Evolutionary conservation across 2,329 filamentous ascomycete genomes (phyloP).

Genomic region (Fusarium albidum): DNA sequence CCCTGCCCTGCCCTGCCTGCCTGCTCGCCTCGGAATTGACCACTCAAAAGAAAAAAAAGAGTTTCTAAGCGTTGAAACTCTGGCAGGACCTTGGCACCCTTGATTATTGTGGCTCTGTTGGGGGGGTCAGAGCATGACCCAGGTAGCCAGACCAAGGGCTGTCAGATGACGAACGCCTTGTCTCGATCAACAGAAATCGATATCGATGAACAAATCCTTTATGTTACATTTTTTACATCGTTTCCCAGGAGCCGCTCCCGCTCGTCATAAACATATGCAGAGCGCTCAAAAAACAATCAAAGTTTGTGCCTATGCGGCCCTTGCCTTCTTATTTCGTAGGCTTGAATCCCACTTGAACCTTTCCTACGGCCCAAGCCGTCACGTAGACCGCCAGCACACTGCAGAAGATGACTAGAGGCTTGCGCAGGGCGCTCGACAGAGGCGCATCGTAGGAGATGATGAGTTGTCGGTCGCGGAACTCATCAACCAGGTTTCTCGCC

Average conservation of each 20-base stretch:
- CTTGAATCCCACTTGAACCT: conserved; percentile 81
- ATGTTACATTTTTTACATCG: conserved; percentile 40
- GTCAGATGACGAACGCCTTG: conserved; percentile 11
- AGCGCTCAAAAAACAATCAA: conserved; percentile 6
- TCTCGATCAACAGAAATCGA: conserved; percentile 2
- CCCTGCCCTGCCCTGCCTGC: conserved; percentile 2
- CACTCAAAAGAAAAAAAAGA: not conserved
- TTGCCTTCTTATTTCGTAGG: conserved; percentile 49
- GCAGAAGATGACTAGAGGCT: conserved; percentile 82
- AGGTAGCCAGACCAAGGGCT: conserved; percentile 8
- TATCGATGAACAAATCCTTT: conserved; percentile 23
- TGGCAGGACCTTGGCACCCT: not conserved
- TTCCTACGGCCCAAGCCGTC: conserved; percentile 77
- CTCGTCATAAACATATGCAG: conserved; percentile 16
- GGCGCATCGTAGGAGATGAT: conserved; percentile 91
- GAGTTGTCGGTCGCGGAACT: conserved; percentile 83
- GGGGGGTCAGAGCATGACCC: conserved; percentile 15
- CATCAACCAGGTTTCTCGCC: conserved; percentile 88
- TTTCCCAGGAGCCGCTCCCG: conserved; percentile 19
- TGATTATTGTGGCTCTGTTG: conserved; percentile 23
- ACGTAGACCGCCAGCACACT: conserved; percentile 79
- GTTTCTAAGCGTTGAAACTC: no score
- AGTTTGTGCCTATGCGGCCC: not conserved
- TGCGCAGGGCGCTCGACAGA: conserved; percentile 76
- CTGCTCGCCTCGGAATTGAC: conserved; percentile 2